Evolutionary conservation across 2,329 filamentous ascomycete genomes (phyloP).

Genomic region (Pestalotiopsis sp.): DNA sequence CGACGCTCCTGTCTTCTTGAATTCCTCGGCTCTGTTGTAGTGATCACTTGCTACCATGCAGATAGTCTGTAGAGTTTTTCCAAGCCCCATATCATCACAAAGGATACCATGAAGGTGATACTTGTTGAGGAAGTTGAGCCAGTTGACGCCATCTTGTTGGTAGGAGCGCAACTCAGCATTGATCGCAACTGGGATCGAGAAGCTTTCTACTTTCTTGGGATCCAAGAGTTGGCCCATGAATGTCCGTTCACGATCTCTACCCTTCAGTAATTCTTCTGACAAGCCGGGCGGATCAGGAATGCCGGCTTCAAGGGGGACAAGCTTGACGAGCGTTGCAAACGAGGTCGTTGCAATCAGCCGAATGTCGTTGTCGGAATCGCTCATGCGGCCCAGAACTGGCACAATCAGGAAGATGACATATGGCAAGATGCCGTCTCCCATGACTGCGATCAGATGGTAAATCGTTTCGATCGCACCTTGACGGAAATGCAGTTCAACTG

Average conservation of each 20-base stretch:
- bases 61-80: conserved; percentile 94
- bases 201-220: conserved; percentile 93
- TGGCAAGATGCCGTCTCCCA: conserved; percentile 93
- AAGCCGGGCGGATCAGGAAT: conserved; percentile 95
- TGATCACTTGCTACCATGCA: conserved; percentile 99
- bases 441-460: conserved; percentile 96
- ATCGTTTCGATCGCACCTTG: conserved; percentile 95
- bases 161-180: conserved; percentile 96
- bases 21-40: conserved; percentile 89
- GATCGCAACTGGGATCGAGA: conserved; percentile 92
- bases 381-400: conserved; percentile 95
- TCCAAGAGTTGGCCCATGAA: conserved; percentile 97
- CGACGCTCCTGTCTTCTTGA: conserved; percentile 74
- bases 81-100: conserved; percentile 98
- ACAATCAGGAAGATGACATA: conserved; percentile 99
- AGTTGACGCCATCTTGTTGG: conserved; percentile 98
- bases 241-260: conserved; percentile 89
- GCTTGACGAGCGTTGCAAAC: conserved; percentile 94
- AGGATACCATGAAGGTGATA: conserved; percentile 98
- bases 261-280: conserved; percentile 83
- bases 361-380: conserved; percentile 95
- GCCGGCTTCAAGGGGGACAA: conserved; percentile 94
- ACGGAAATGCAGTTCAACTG: conserved; percentile 81
- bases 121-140: conserved; percentile 96
- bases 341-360: conserved; percentile 93